These are phyloP conservation scores for Abrus pulchellus DNA, from an alignment of 306 rosid species.

Conservation along the genomic window DNA sequence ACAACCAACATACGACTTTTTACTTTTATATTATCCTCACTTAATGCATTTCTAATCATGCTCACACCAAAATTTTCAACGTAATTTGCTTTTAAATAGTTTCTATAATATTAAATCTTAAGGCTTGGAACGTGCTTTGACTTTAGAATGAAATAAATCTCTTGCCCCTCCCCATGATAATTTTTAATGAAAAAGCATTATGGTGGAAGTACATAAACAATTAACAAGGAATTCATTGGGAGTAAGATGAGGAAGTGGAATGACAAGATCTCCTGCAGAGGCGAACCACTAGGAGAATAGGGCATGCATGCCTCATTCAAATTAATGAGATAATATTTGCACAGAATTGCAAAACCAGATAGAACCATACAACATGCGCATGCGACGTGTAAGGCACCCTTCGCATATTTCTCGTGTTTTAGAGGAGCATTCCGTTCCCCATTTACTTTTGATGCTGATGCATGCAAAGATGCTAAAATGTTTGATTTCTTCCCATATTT, in stretches of 20 bases:
- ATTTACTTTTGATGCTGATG: conserved; percentile 28
- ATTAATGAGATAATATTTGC: not conserved
- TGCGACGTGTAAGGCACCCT: conserved; percentile 32
- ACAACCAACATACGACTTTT: not conserved
- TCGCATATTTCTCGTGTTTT: not conserved
- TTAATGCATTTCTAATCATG: not conserved
- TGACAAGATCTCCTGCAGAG: conserved; percentile 38
- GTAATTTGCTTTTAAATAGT: not conserved
- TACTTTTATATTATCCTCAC: not conserved
- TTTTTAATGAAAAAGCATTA: not conserved
- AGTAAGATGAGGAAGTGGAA: conserved; percentile 29
- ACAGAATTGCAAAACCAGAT: not conserved
- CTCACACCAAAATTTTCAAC: not conserved
- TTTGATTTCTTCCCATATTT: not conserved
- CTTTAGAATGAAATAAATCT: not conserved
- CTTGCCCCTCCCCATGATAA: no score
- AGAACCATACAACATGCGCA: conserved; percentile 14
- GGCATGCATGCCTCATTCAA: not conserved
- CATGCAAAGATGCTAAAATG: not conserved
- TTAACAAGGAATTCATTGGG: conserved; percentile 13
- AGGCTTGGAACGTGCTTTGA: not conserved
- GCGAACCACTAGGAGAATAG: not conserved
- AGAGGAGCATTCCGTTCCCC: not conserved
- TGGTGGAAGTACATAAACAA: not conserved
- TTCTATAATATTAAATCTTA: not conserved